Base-by-base conservation (phyloP, 768 basidiomycete species). In the Tremella yokohamensis region DNA sequence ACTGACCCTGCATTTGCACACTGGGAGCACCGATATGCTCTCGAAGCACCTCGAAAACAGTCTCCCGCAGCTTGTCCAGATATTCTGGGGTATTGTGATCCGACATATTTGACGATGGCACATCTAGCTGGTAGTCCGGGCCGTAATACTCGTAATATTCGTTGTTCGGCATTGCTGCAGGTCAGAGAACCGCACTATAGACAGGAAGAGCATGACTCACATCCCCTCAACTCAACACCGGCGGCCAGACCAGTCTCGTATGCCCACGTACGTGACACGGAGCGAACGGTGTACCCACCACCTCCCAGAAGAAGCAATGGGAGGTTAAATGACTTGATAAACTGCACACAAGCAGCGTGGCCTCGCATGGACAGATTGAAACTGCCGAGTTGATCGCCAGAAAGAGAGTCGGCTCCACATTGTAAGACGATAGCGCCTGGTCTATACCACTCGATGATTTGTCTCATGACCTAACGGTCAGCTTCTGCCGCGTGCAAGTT, bases 111-210 rank as follows among this genome's bases (percentile, higher is more conserved):
- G 90, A 92, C 12, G 90, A 80, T 68, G 87, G 89, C 25, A 99
- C 96, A 73, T 99, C 90, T 29, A 99, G 83, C 73, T 92, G 85
- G 70, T 98, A 97, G 69, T 94, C 90, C 2, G 96, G 96, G 0
- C 96, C 96, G 76, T 97, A 98, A 77, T 98, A 98, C 73, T 98
- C 94, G 72, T 93, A 98, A 78, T 98, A 99, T 78, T 99, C 96
- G 70, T 98, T 99, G 63, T 93, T 87, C 1, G 96, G 96, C 54
- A 99, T 94, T 72, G 90, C 94, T 93, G 29, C 7, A 13, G 8
- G 48, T 34, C 19, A 51, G 52, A 54, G 42, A 8, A 16, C 22
- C 24, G 15, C 38, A 57, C 11, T 4, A 11, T 4, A 34, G 24
- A 39, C 38, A 45, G 45, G 15, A 22, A 37, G 19, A 20, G 20